These are phyloP conservation scores for Periglandula ipomoeae DNA, from an alignment of 2,329 filamentous ascomycete genomes.

Conservation along the genomic window DNA sequence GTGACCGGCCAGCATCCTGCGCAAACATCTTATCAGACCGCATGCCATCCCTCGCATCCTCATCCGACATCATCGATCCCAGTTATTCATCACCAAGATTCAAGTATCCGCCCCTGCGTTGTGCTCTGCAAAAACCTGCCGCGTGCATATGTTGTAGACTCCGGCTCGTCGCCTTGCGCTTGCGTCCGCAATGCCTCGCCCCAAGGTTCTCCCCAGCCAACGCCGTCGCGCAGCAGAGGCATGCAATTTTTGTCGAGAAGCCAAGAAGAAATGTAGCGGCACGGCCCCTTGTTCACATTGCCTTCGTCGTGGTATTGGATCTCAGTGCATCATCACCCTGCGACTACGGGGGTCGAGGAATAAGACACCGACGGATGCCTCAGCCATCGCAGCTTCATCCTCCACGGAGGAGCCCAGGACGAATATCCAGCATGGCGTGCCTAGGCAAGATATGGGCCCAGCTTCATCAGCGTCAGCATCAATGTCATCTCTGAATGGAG, in stretches of 20 bases:
- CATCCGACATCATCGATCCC: not conserved
- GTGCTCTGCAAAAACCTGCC: not conserved
- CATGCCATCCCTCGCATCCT: not conserved
- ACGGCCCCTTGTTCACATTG: conserved; percentile 39
- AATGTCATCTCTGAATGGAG: not conserved
- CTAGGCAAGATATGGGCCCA: not conserved
- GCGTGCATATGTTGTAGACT: not conserved
- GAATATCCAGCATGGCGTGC: not conserved
- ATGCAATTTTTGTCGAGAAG: conserved; percentile 36
- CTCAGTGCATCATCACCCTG: conserved; percentile 26
- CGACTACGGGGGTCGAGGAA: conserved; percentile 18
- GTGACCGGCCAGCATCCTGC: not conserved
- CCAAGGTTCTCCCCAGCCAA: conserved; percentile 38
- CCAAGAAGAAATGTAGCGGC: conserved; percentile 43
- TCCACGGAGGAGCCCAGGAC: not conserved
- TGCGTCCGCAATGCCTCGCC: conserved; percentile 35
- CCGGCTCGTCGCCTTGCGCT: not conserved
- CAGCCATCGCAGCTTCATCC: not conserved
- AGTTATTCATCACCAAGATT: not conserved
- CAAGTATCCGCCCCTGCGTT: not conserved
- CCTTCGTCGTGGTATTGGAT: conserved; percentile 30
- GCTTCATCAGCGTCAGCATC: not conserved
- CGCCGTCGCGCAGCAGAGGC: conserved; percentile 39
- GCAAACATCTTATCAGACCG: not conserved
- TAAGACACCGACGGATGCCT: conserved; percentile 3